phyloP scores from a whole-genome alignment of 2,329 filamentous ascomycete species.

The Botrytis fragariae region DNA sequence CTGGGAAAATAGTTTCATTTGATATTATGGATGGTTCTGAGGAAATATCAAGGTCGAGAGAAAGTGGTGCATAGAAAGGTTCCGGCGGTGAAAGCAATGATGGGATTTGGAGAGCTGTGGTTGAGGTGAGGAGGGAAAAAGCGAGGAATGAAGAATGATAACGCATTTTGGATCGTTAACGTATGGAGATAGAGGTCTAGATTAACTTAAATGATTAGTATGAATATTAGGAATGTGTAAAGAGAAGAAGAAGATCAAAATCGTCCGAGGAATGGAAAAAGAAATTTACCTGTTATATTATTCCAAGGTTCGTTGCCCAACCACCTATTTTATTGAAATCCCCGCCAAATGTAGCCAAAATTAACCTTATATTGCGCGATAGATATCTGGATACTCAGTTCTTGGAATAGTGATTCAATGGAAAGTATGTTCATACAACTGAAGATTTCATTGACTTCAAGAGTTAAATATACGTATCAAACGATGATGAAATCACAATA shows the following conservation, averaged over 20 bases:
- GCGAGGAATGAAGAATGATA: slow-evolving; percentile 9
- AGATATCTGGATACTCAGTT: not conserved
- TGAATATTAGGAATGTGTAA: not conserved
- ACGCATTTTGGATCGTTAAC: not conserved
- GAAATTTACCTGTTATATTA: slow-evolving; percentile 4
- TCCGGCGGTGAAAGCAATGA: slow-evolving; percentile 31
- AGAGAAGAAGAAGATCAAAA: not conserved
- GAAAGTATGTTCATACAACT: not conserved
- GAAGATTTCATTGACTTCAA: not conserved
- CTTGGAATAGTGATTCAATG: not conserved
- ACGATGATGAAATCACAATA: not conserved
- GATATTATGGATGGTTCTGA: slow-evolving; percentile 17
- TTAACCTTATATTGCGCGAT: slow-evolving; percentile 1
- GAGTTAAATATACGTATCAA: not conserved
- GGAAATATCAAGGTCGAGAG: slow-evolving; percentile 20
- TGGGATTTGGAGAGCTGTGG: slow-evolving; percentile 32
- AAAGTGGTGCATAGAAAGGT: slow-evolving; percentile 30
- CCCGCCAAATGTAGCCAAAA: slow-evolving; percentile 1
- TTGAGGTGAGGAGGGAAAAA: slow-evolving; percentile 11
- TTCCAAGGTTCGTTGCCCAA: slow-evolving; percentile 11
- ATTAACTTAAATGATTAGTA: not conserved
- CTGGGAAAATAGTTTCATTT: slow-evolving; percentile 28
- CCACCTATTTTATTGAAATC: slow-evolving; percentile 11
- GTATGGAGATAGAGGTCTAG: not conserved
- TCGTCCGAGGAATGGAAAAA: not conserved